Evolutionary conservation across 306 rosid species (phyloP).

Genomic region (Trifolium pratense): DNA sequence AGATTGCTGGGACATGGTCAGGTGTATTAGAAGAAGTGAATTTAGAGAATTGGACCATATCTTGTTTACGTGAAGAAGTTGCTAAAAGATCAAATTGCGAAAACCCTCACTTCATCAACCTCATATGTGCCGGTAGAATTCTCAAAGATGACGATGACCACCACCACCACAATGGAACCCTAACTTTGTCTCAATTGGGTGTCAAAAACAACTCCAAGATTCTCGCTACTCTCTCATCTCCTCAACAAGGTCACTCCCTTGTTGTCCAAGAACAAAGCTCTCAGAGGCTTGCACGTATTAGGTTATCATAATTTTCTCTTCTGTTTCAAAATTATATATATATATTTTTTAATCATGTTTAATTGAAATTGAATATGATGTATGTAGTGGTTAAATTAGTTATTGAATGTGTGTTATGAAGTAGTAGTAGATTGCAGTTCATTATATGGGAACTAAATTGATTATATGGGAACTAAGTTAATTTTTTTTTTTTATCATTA

Average conservation of each 20-base stretch:
- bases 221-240: slow-evolving; percentile 56
- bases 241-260: slow-evolving; percentile 58
- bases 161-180: slow-evolving; percentile 50
- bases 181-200: slow-evolving; percentile 64
- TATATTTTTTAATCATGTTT: too few species aligned
- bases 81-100: slow-evolving; percentile 70
- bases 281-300: slow-evolving; percentile 67
- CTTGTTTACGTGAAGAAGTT: slow-evolving; percentile 65
- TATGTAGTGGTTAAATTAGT: background rate
- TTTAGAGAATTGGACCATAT: slow-evolving; percentile 68
- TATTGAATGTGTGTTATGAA: background rate
- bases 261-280: slow-evolving; percentile 85
- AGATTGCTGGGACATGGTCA: slow-evolving; percentile 84
- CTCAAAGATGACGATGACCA: slow-evolving; percentile 65
- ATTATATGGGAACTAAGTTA: background rate
- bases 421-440: background rate
- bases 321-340: background rate
- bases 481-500: background rate
- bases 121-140: slow-evolving; percentile 77
- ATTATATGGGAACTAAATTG: background rate
- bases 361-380: background rate
- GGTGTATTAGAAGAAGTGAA: slow-evolving; percentile 77
- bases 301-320: slow-evolving; percentile 31
- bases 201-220: slow-evolving; percentile 76
- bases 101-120: slow-evolving; percentile 60